A percentile compares a stretch with the other conserved stretches of the same genome.
These are phyloP conservation scores for Aspergillus ibericus DNA, from an alignment of 2,329 filamentous ascomycete genomes.

Conservation along the genomic window DNA sequence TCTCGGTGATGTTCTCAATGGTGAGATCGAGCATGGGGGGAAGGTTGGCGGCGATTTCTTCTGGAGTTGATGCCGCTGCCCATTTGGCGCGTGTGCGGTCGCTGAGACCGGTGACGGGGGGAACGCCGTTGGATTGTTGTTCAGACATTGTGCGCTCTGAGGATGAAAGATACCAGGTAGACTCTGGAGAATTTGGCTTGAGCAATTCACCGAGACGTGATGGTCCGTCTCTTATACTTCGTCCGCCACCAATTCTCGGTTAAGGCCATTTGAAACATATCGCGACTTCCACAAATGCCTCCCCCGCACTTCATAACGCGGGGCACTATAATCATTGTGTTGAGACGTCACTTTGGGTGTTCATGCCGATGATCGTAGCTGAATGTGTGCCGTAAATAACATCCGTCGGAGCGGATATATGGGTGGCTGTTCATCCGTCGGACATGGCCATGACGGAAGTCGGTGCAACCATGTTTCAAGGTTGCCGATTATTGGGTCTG, in stretches of 20 bases:
- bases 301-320: neutral
- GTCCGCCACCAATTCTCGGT: neutral
- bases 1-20: constrained; percentile 12
- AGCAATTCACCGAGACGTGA: neutral
- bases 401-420: constrained; percentile 7
- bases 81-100: constrained; percentile 6
- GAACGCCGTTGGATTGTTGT: neutral
- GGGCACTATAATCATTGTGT: neutral
- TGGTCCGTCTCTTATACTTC: constrained; percentile 5
- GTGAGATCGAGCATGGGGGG: constrained; percentile 12
- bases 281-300: neutral
- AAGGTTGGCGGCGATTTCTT: neutral
- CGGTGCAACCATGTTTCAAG: neutral
- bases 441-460: neutral
- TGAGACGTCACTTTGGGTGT: neutral
- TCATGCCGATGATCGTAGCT: neutral
- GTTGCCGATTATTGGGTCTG: neutral
- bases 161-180: neutral
- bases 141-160: neutral
- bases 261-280: neutral
- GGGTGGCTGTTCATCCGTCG: neutral
- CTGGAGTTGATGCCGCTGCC: constrained; percentile 3
- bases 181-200: neutral
- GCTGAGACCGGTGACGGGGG: neutral
- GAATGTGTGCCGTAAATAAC: neutral